phyloP scores from a whole-genome alignment of 352 stramenopile species.

The Globisporangium carolinianum region DNA sequence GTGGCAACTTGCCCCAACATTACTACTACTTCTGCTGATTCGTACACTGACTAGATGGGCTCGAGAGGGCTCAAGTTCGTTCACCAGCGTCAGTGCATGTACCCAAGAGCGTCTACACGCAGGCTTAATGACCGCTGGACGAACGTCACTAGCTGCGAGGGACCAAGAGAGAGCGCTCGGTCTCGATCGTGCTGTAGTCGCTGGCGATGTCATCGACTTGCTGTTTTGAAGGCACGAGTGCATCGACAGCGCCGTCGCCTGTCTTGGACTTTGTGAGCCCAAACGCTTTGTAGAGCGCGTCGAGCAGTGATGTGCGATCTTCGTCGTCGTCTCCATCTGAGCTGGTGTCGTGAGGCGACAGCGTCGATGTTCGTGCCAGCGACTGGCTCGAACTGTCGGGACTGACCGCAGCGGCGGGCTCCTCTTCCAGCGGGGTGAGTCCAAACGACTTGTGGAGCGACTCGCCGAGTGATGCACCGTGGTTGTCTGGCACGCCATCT shows the following conservation, averaged over 20 bases:
- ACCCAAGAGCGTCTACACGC: too few species aligned
- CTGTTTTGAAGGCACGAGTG: neutral
- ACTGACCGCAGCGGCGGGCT: neutral
- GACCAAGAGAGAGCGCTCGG: neutral
- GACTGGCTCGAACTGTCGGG: neutral
- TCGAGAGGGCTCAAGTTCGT: too few species aligned
- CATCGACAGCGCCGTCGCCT: neutral
- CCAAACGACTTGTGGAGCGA: neutral
- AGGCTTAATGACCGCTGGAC: too few species aligned
- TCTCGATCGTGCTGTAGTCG: neutral
- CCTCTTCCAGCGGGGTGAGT: neutral
- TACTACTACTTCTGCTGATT: too few species aligned
- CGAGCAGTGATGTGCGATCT: neutral
- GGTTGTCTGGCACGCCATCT: neutral
- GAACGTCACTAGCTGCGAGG: too few species aligned
- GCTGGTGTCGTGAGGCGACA: too few species aligned
- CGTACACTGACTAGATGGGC: too few species aligned
- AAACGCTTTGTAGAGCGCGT: constrained; percentile 9
- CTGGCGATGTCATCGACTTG: neutral
- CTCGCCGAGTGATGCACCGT: neutral
- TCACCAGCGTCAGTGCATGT: too few species aligned
- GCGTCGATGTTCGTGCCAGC: neutral
- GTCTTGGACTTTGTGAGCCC: neutral
- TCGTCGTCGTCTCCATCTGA: neutral
- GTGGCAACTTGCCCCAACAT: too few species aligned